phyloP scores from a whole-genome alignment of 768 basidiomycete species.

The Roridomyces roridus region DNA sequence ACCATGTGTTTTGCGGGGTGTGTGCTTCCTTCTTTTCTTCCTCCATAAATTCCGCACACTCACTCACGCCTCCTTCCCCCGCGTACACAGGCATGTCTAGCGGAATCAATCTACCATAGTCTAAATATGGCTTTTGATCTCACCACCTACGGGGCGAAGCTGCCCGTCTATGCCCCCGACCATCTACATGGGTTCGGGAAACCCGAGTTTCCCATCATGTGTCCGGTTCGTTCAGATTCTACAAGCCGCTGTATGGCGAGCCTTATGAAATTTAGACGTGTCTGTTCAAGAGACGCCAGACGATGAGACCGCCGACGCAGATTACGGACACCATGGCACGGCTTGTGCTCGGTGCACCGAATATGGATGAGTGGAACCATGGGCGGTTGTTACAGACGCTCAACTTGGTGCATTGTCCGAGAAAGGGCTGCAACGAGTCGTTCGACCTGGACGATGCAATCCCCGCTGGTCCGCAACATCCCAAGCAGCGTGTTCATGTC shows the following conservation, averaged over 20 bases:
- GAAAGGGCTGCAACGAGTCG: slow-evolving; percentile 15
- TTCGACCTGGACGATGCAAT: slow-evolving; percentile 22
- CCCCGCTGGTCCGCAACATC: neutral
- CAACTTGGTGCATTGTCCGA: slow-evolving; percentile 20
- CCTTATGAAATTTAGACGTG: too few species aligned
- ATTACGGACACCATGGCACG: slow-evolving; percentile 22
- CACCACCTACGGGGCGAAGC: slow-evolving; percentile 15
- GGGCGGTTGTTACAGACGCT: slow-evolving; percentile 20
- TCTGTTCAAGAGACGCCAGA: neutral
- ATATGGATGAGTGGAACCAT: slow-evolving; percentile 28
- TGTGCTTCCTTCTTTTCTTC: neutral
- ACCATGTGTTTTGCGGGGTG: slow-evolving; percentile 26
- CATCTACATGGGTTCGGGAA: neutral
- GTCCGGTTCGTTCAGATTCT: slow-evolving; percentile 10
- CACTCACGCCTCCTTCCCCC: too few species aligned
- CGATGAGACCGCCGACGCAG: slow-evolving; percentile 4
- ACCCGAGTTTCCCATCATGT: slow-evolving; percentile 20
- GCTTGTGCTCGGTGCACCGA: slow-evolving; percentile 25
- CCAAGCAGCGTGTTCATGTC: neutral
- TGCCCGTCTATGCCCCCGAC: slow-evolving; percentile 6
- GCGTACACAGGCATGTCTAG: slow-evolving; percentile 25
- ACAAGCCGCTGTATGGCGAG: too few species aligned
- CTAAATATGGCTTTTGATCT: slow-evolving; percentile 26
- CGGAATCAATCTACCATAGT: slow-evolving; percentile 23
- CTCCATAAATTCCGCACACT: neutral